phyloP scores from a whole-genome alignment of 2,329 filamentous ascomycete species.

The Acrodontium crateriforme region DNA sequence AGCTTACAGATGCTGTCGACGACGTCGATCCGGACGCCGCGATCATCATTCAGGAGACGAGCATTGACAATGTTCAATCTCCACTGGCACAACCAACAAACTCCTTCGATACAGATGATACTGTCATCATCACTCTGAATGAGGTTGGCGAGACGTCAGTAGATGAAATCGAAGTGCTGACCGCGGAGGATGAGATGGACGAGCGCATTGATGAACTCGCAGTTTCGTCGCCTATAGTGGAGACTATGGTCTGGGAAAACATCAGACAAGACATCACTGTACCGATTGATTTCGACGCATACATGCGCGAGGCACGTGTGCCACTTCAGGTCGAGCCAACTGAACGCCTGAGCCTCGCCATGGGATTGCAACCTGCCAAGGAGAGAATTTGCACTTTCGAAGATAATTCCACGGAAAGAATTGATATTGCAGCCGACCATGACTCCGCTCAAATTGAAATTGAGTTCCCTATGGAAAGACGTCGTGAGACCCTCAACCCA shows the following conservation, averaged over 20 bases:
- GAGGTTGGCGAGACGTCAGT: conserved; percentile 2
- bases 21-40: conserved; percentile 7
- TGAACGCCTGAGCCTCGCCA: background rate
- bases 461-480: too few species aligned
- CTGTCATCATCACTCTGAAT: conserved; percentile 8
- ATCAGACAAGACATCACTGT: conserved; percentile 17
- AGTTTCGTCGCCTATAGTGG: conserved; percentile 8
- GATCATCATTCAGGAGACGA: conserved; percentile 6
- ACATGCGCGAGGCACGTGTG: conserved; percentile 5
- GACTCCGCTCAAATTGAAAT: too few species aligned
- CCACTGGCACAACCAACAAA: background rate
- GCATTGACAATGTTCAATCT: conserved; percentile 3
- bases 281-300: conserved; percentile 15
- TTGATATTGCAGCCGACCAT: too few species aligned
- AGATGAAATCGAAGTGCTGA: conserved; percentile 1
- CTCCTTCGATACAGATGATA: conserved; percentile 5
- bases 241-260: conserved; percentile 19
- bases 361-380: too few species aligned
- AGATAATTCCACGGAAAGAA: too few species aligned
- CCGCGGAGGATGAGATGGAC: conserved; percentile 1
- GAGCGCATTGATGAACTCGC: too few species aligned
- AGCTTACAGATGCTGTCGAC: conserved; percentile 2
- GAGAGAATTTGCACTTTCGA: background rate
- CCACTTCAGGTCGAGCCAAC: conserved; percentile 7
- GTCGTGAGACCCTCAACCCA: conserved; percentile 10